phyloP scores from a whole-genome alignment of 768 basidiomycete genomes.

The Rhodocollybia butyracea region DNA sequence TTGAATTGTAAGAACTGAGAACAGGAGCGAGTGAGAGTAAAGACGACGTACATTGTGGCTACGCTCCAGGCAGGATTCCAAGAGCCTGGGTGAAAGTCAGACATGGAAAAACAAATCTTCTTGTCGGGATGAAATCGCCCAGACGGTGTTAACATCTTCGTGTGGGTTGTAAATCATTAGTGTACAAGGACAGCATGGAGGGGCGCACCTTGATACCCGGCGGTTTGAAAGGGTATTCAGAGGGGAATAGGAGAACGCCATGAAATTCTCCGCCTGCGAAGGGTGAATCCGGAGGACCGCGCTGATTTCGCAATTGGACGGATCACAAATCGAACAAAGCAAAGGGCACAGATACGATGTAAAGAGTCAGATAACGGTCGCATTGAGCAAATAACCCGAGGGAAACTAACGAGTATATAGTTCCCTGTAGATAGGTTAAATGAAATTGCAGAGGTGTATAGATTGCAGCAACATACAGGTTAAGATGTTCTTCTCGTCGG shows the following conservation, averaged over 20 bases:
- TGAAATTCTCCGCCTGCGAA: slow-evolving; percentile 93
- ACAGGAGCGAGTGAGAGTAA: slow-evolving; percentile 9
- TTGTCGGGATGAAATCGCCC: slow-evolving; percentile 89
- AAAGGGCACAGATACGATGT: slow-evolving; percentile 4
- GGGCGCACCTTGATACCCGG: slow-evolving; percentile 86
- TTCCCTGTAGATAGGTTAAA: slow-evolving; percentile 61
- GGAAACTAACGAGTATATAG: slow-evolving; percentile 75
- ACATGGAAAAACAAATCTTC: slow-evolving; percentile 99
- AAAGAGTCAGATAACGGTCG: neutral
- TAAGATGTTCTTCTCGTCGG: slow-evolving; percentile 97
- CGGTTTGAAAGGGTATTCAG: slow-evolving; percentile 96
- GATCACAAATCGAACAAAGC: no score
- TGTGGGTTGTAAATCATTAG: neutral
- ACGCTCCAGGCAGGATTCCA: slow-evolving; percentile 98
- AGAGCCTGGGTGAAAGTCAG: slow-evolving; percentile 91
- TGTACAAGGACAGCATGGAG: slow-evolving; percentile 6
- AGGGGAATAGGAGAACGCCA: slow-evolving; percentile 86
- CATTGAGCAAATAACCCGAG: neutral
- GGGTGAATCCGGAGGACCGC: slow-evolving; percentile 91
- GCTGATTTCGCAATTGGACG: slow-evolving; percentile 37
- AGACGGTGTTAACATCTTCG: slow-evolving; percentile 86
- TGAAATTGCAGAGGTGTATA: neutral
- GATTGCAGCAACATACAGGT: slow-evolving; percentile 61
- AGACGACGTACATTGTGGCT: slow-evolving; percentile 75
- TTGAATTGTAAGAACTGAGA: slow-evolving; percentile 10